Percentiles rank a stretch among this genome's conserved stretches.
Conservation (phyloP, 768 basidiomycete species). For the Macrolepiota albuminosa region DNA sequence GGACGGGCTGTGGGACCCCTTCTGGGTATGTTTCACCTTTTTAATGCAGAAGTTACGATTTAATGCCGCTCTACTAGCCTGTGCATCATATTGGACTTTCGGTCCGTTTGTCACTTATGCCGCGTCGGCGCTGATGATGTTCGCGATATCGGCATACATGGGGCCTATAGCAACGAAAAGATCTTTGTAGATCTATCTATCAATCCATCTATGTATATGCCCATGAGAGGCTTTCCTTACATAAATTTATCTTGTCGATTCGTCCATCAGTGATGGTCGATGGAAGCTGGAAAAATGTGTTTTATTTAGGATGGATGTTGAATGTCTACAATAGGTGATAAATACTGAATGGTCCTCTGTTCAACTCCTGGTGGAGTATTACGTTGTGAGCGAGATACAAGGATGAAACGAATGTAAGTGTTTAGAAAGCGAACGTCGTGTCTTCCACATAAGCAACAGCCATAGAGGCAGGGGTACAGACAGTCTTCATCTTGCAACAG, state of each 20-base stretch:
- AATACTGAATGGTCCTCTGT: constrained; percentile 7
- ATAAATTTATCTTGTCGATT: not conserved
- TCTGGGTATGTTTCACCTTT: constrained; percentile 49
- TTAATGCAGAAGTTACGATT: constrained; percentile 17
- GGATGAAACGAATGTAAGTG: constrained; percentile 2
- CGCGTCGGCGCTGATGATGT: constrained; percentile 61
- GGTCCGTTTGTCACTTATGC: constrained; percentile 78
- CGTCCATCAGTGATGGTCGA: not conserved
- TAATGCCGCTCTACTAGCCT: constrained; percentile 43
- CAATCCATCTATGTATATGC: not conserved
- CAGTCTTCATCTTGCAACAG: constrained; percentile 1
- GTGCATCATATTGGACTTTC: constrained; percentile 85
- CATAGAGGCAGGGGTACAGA: not conserved
- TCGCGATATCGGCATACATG: constrained; percentile 55
- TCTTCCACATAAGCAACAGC: constrained; percentile 5
- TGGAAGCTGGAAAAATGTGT: not conserved
- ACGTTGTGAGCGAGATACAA: not conserved
- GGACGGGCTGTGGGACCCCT: constrained; percentile 91
- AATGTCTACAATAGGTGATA: constrained; percentile 11
- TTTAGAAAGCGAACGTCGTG: constrained; percentile 1
- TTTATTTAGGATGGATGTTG: constrained; percentile 6
- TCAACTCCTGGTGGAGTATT: not conserved
- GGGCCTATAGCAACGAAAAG: constrained; percentile 35
- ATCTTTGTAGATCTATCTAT: constrained; percentile 20
- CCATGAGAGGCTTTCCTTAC: not conserved